phyloP scores from a whole-genome alignment of 257 asterid genomes.

The Primulina tabacum region DNA sequence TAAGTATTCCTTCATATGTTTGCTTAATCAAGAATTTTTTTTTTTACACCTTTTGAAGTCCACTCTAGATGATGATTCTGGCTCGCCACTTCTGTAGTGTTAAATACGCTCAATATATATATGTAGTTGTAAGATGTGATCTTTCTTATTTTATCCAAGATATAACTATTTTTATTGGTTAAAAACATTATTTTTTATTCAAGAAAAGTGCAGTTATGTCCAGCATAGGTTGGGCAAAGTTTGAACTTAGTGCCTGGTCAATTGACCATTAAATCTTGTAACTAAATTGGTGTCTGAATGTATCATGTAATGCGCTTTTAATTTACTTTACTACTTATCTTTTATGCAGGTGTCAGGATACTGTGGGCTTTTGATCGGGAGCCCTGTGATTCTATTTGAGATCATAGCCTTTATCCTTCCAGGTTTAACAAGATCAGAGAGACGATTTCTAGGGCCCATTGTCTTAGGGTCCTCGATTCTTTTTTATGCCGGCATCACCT shows the following conservation, averaged over 20 bases:
- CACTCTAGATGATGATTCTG: too few relatives aligned
- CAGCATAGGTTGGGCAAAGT: slow-evolving; percentile 4
- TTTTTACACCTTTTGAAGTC: not conserved
- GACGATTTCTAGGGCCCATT: slow-evolving; percentile 89
- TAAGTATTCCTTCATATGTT: not conserved
- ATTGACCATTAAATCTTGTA: slow-evolving; percentile 7
- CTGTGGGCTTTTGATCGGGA: slow-evolving; percentile 86
- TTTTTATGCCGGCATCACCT: slow-evolving; percentile 77
- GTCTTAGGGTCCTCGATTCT: slow-evolving; percentile 92
- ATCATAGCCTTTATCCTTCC: slow-evolving; percentile 93
- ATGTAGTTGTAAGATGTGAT: not conserved
- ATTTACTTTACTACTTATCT: slow-evolving; percentile 9
- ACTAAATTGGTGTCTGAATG: not conserved
- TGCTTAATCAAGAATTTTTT: not conserved
- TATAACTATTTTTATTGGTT: not conserved
- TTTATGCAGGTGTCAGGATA: slow-evolving; percentile 87
- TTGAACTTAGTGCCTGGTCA: slow-evolving; percentile 7
- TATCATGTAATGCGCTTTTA: slow-evolving; percentile 1
- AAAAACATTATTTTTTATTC: not conserved
- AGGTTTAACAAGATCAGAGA: slow-evolving; percentile 81
- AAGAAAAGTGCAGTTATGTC: not conserved
- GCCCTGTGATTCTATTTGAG: slow-evolving; percentile 91
- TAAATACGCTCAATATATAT: not conserved
- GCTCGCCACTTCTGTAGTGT: too few relatives aligned
- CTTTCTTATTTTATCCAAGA: slow-evolving; percentile 15